These are phyloP conservation scores for Colletotrichum cordylinicola DNA, from an alignment of 2,329 filamentous ascomycete genomes.

Conservation along the genomic window DNA sequence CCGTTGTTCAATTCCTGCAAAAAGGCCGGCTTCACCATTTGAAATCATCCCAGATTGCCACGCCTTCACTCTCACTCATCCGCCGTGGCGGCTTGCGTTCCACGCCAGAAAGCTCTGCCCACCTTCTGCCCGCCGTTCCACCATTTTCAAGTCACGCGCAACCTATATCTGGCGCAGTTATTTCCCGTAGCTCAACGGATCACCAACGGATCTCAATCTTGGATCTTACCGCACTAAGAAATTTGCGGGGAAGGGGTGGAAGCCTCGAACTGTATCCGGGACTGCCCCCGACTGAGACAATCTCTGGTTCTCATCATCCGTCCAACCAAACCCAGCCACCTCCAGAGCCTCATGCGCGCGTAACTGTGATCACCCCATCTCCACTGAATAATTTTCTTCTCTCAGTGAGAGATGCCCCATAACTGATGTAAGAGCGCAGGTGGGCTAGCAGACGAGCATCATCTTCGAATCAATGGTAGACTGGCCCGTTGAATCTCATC, in stretches of 20 bases:
- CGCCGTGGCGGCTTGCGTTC: background rate
- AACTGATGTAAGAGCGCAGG: background rate
- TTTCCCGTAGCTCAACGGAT: conserved; percentile 6
- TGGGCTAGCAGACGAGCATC: background rate
- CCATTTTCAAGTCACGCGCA: background rate
- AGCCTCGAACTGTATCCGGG: conserved; percentile 1
- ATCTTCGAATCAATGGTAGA: background rate
- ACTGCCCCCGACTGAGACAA: conserved; percentile 20
- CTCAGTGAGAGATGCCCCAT: background rate
- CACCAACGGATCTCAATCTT: conserved; percentile 2
- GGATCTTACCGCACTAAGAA: conserved; percentile 4
- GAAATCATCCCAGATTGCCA: background rate
- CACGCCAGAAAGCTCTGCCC: background rate
- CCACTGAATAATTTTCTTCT: background rate
- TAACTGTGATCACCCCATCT: background rate
- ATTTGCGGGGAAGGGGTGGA: conserved; percentile 21
- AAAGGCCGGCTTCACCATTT: background rate
- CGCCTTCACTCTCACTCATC: background rate
- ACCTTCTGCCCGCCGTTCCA: background rate
- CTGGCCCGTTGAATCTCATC: background rate
- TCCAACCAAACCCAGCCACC: background rate
- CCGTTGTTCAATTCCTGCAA: background rate
- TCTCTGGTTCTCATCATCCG: conserved; percentile 2
- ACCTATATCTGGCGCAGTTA: conserved; percentile 7
- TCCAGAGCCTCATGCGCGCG: conserved; percentile 1